Evolutionary conservation across 352 stramenopile genomes (phyloP).

Genomic region (Pythium grandisporangium): DNA sequence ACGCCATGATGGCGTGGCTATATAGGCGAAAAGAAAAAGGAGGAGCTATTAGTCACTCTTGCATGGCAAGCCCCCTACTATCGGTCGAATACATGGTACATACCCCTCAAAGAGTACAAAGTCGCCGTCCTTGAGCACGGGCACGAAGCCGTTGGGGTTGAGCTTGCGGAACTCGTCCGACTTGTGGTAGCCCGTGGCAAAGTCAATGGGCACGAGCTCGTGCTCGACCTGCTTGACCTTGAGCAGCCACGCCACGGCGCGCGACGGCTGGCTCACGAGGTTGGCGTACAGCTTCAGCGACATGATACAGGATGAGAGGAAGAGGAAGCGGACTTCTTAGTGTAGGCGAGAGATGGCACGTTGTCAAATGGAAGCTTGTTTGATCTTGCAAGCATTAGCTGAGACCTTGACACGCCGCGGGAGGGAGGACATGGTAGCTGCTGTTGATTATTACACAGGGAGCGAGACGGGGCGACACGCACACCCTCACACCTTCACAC

Average conservation of each 20-base stretch:
- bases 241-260: constrained; percentile 23
- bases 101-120: constrained; percentile 48
- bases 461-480: no score
- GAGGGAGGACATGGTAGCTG: no score
- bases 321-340: no score
- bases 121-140: constrained; percentile 39
- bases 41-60: background rate
- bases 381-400: no score
- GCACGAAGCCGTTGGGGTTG: constrained; percentile 43
- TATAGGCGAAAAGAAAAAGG: background rate
- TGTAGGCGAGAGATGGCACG: no score
- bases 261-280: constrained; percentile 13
- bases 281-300: constrained; percentile 9
- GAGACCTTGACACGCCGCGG: no score
- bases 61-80: no score
- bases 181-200: constrained; percentile 1
- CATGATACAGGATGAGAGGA: no score
- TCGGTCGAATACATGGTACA: no score
- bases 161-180: constrained; percentile 31
- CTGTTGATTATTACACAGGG: no score
- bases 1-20: constrained; percentile 36
- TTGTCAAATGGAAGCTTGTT: no score
- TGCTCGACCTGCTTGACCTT: constrained; percentile 32
- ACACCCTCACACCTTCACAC: no score
- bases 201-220: constrained; percentile 21